A percentile compares a stretch with the other conserved stretches of the same genome.
Evolutionary conservation across 176 grass and related monocot genomes (phyloP).

Genomic region (Juncus inflexus): DNA sequence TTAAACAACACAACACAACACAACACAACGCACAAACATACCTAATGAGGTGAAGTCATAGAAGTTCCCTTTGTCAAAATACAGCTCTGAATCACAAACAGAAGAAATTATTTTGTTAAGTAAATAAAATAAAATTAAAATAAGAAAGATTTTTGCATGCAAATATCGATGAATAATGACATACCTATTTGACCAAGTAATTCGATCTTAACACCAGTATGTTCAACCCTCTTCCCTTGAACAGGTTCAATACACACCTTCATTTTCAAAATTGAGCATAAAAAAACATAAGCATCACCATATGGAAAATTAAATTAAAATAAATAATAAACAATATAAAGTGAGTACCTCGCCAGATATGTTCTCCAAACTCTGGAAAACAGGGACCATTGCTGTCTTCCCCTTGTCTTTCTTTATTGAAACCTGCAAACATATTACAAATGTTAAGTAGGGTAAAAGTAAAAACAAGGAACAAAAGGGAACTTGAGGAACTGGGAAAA

Average conservation of each 20-base stretch:
- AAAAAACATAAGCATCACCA: background rate
- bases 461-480: background rate
- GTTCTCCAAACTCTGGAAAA: conserved; percentile 75
- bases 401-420: conserved; percentile 80
- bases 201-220: conserved; percentile 82
- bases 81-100: conserved; percentile 49
- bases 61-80: conserved; percentile 86
- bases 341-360: conserved; percentile 57
- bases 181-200: conserved; percentile 89
- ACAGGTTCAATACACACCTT: conserved; percentile 77
- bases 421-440: conserved; percentile 34
- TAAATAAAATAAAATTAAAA: conserved; percentile 6
- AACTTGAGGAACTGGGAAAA: background rate
- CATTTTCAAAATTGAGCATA: conserved; percentile 6
- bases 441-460: conserved; percentile 6
- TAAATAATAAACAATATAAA: conserved; percentile 6
- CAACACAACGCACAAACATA: too few relatives aligned
- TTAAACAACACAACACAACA: too few relatives aligned
- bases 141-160: background rate
- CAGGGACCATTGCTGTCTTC: conserved; percentile 53
- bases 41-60: conserved; percentile 94
- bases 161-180: conserved; percentile 4
- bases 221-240: conserved; percentile 82
- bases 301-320: conserved; percentile 1
- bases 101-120: conserved; percentile 1